These are phyloP conservation scores for Phoma sp. DNA, from an alignment of 2,329 filamentous ascomycete species.

Conservation along the genomic window DNA sequence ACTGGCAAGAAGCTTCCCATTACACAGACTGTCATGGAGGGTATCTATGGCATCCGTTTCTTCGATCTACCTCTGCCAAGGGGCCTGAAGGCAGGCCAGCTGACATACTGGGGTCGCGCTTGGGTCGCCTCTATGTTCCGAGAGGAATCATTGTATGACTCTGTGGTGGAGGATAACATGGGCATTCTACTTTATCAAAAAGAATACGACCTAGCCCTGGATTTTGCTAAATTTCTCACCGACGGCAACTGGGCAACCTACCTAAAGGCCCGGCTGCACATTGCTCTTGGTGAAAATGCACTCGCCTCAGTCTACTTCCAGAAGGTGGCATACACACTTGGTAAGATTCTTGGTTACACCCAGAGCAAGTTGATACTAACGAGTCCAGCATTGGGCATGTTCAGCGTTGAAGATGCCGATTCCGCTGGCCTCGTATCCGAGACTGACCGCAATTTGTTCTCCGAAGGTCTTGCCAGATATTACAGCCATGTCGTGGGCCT, in stretches of 20 bases:
- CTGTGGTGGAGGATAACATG: conserved; percentile 52
- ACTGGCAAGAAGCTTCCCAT: conserved; percentile 38
- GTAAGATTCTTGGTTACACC: conserved; percentile 58
- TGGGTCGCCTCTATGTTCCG: conserved; percentile 54
- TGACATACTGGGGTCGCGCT: conserved; percentile 57
- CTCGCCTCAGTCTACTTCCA: conserved; percentile 79
- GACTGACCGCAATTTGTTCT: conserved; percentile 71
- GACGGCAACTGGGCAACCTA: conserved; percentile 71
- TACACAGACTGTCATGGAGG: conserved; percentile 48
- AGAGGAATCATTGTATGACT: conserved; percentile 42
- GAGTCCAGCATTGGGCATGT: conserved; percentile 41
- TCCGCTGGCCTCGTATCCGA: conserved; percentile 71
- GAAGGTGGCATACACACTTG: conserved; percentile 81
- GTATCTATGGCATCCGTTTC: conserved; percentile 38
- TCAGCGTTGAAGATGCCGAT: conserved; percentile 49
- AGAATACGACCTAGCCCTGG: conserved; percentile 60
- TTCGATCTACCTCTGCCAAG: conserved; percentile 44
- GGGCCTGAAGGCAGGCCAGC: conserved; percentile 34
- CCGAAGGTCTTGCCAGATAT: conserved; percentile 81
- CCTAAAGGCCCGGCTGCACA: conserved; percentile 79
- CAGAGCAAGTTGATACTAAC: conserved; percentile 23
- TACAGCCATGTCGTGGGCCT: conserved; percentile 85
- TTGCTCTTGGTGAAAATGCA: conserved; percentile 76
- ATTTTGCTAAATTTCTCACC: conserved; percentile 71
- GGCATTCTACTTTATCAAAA: conserved; percentile 53